Evolutionary conservation across 1,139 yeast species (phyloP).

Genomic region (Hanseniaspora gamundiae): DNA sequence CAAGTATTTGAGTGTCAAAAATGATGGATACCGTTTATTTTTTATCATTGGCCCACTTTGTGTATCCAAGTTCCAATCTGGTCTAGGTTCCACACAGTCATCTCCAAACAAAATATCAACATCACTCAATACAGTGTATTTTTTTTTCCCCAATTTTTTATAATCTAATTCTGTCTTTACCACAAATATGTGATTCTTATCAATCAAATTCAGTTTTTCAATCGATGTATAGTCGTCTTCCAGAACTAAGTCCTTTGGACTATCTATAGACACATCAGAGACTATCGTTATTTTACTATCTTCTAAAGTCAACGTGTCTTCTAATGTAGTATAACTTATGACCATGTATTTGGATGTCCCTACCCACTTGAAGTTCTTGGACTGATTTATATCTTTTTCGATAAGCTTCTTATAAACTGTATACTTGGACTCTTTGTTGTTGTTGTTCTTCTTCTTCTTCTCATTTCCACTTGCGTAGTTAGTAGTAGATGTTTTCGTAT

Average conservation of each 20-base stretch:
- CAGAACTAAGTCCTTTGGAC: neutral
- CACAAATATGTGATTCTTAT: neutral
- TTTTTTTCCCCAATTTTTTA: neutral
- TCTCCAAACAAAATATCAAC: conserved; percentile 59
- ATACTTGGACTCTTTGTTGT: too few relatives aligned
- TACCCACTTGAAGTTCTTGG: neutral
- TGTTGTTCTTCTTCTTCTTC: too few relatives aligned
- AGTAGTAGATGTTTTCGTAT: neutral
- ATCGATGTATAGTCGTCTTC: neutral
- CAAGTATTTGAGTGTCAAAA: neutral
- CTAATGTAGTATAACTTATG: neutral
- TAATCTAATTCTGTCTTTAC: neutral
- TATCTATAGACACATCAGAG: neutral
- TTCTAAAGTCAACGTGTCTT: neutral
- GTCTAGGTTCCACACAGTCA: conserved; percentile 68
- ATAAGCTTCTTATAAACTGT: neutral
- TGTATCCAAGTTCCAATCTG: conserved; percentile 45
- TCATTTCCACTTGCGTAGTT: neutral
- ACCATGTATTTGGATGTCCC: neutral
- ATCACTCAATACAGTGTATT: conserved; percentile 16
- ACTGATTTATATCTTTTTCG: neutral
- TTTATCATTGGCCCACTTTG: conserved; percentile 13
- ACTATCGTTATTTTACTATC: neutral
- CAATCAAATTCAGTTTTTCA: neutral
- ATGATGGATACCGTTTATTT: conserved; percentile 6